Evolutionary conservation across 2,329 filamentous ascomycete species (phyloP), one percentile per base, ranked within the genome.

Genomic region (Fusarium staphyleae): DNA sequence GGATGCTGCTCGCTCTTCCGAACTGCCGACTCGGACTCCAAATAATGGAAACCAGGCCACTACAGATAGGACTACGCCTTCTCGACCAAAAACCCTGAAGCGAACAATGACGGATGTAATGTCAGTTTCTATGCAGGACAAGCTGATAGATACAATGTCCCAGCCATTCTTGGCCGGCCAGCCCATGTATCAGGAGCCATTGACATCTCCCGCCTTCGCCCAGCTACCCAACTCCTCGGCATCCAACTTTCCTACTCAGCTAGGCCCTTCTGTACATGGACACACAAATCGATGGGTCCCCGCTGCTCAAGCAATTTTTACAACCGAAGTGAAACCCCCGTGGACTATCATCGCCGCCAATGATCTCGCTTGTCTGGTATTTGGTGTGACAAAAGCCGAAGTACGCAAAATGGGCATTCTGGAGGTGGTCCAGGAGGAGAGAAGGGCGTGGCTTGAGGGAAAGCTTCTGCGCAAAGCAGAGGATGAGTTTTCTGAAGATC

Each of bases 261-360:
- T 84, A 2, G 80, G 78, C 10, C 78, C 87, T 13, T 78, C 82
- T 9, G 82, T 90, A n/a, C 93, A 97, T 72, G 89, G 89, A 8
- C 93, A 97, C 74, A 89, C 91, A 52, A 95, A 90, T 66, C 86
- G 95, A 72, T 96, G 92, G 87, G 87, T 90, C 12, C 92, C 92
- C 7, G 90, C 91, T 34, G 90, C 93, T 5, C 95, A 99, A 72
- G 95, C 95, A 46, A 97, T 99, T 51, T 99, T 99, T 71, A 96
- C 93, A 7, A 99, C 95, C n/a, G 91, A 96, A 73, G 83, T 90
- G 12, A 87, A 89, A 60, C 84, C 91, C 8, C 95, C 93, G 3
- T 99, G 92, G 90, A 99, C 93, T 1, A 97, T 99, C 54, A 84
- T 97, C 46, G 91, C 95, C 3, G 95, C 95, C 42, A 99, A 99